These are phyloP conservation scores for Gossypium gossypioides DNA, from an alignment of 441 rosid genomes.

Conservation along the genomic window DNA sequence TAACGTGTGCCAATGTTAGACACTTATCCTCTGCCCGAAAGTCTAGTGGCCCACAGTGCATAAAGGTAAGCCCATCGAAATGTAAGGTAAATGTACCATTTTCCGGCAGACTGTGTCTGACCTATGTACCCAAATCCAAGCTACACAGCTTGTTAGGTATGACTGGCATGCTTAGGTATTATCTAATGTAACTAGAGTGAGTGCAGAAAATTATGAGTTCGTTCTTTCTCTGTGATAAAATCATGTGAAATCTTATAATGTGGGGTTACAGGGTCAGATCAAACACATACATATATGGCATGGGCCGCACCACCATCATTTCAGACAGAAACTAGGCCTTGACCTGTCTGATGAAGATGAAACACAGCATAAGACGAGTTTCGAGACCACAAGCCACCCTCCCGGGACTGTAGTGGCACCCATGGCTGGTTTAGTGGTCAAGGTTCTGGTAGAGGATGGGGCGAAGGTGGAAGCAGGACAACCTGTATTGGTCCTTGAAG, in stretches of 20 bases:
- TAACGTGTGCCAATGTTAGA: not conserved
- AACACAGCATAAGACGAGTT: conserved; percentile 41
- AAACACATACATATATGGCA: conserved; percentile 76
- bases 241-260: conserved; percentile 17
- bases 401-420: conserved; percentile 75
- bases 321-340: conserved; percentile 54
- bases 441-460: conserved; percentile 71
- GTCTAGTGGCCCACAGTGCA: not conserved
- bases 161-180: not conserved
- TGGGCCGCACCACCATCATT: conserved; percentile 55
- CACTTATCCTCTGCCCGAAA: not conserved
- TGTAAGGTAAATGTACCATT: not conserved
- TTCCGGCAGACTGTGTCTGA: not conserved
- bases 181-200: not conserved
- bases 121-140: not conserved
- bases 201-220: not conserved
- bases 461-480: conserved; percentile 64
- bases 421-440: conserved; percentile 92
- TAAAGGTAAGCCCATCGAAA: not conserved
- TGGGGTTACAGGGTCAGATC: conserved; percentile 43
- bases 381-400: conserved; percentile 42
- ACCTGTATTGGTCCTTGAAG: conserved; percentile 75
- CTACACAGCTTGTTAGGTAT: not conserved
- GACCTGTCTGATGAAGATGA: conserved; percentile 51
- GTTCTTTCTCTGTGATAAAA: conserved; percentile 7